phyloP scores from a whole-genome alignment of 129 eudicot genomes.

The Cynara cardunculus region DNA sequence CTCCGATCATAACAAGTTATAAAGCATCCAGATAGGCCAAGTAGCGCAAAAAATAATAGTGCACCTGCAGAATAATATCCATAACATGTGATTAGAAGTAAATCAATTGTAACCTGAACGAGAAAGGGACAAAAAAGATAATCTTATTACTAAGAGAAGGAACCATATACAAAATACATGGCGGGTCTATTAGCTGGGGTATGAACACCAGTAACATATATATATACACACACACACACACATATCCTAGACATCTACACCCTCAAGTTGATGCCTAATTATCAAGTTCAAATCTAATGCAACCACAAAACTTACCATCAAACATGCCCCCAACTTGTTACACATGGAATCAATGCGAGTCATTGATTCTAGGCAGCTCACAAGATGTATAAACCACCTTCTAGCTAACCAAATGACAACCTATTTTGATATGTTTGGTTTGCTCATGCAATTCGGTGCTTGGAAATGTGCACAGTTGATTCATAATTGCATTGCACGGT shows the following conservation, averaged over 20 bases:
- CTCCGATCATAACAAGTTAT: constrained; percentile 96
- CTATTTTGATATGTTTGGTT: not conserved
- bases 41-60: constrained; percentile 80
- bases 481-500: too few relatives aligned
- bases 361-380: not conserved
- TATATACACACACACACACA: too few relatives aligned
- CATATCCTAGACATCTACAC: too few relatives aligned
- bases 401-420: not conserved
- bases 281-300: too few relatives aligned
- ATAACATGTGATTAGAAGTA: not conserved
- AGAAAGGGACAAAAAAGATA: constrained; percentile 4
- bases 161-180: not conserved
- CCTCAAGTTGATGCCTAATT: too few relatives aligned
- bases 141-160: not conserved
- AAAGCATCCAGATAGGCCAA: constrained; percentile 93
- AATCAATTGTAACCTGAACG: not conserved
- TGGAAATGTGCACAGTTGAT: too few relatives aligned
- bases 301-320: not conserved
- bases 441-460: too few relatives aligned
- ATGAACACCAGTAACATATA: not conserved
- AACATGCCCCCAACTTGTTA: not conserved
- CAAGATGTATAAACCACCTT: too few relatives aligned
- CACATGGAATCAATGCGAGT: not conserved
- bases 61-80: constrained; percentile 63
- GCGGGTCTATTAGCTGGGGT: not conserved